These are phyloP conservation scores for Candida coleopterorum DNA, from an alignment of 805 yeast genomes.

Conservation along the genomic window DNA sequence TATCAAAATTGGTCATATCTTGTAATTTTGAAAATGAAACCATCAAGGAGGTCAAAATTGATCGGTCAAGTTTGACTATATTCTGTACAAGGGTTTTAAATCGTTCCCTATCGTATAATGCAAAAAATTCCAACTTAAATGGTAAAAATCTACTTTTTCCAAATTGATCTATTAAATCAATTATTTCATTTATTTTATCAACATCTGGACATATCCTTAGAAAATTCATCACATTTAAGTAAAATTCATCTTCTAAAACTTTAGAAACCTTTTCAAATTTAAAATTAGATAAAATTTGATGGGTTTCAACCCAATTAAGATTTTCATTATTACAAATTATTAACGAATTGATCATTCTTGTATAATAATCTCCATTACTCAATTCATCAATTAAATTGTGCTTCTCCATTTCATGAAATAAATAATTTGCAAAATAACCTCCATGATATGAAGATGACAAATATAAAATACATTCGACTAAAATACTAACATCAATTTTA, in stretches of 20 bases:
- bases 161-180: not conserved
- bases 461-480: conserved; percentile 1
- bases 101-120: conserved; percentile 3
- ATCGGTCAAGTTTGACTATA: conserved; percentile 25
- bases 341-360: not conserved
- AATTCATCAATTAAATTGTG: not conserved
- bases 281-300: not conserved
- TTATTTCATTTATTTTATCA: not conserved
- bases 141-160: not conserved
- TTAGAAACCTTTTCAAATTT: not conserved
- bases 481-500: not conserved
- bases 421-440: conserved; percentile 8
- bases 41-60: conserved; percentile 30
- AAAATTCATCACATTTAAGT: not conserved
- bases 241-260: not conserved
- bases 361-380: not conserved
- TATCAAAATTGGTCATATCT: conserved; percentile 25
- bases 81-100: conserved; percentile 18
- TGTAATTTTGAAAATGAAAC: conserved; percentile 22
- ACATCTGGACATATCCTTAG: conserved; percentile 2
- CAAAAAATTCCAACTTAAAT: conserved; percentile 5
- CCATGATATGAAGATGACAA: conserved; percentile 5
- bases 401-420: not conserved
- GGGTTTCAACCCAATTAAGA: conserved; percentile 1
- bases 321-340: conserved; percentile 3